Evolutionary conservation across 2,329 filamentous ascomycete genomes (phyloP).

Genomic region (Metarhizium album): DNA sequence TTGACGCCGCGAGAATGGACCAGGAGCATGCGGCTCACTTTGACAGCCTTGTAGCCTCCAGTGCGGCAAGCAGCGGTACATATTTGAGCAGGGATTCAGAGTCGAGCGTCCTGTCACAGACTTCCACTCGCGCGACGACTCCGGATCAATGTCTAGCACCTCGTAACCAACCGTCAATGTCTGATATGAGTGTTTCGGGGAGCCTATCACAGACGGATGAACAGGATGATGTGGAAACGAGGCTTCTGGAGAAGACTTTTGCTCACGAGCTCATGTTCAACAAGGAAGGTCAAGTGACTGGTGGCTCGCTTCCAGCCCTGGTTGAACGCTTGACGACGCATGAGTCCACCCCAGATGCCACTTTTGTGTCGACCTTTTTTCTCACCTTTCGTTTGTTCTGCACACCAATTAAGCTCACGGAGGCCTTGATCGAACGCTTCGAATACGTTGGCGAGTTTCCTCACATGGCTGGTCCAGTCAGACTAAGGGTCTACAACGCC

Average conservation of each 20-base stretch:
- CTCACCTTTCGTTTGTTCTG: constrained; percentile 93
- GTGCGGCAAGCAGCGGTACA: constrained; percentile 67
- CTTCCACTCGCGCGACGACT: constrained; percentile 80
- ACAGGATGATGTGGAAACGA: constrained; percentile 66
- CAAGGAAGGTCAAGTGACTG: constrained; percentile 89
- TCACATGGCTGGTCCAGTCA: constrained; percentile 65
- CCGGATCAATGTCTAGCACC: constrained; percentile 54
- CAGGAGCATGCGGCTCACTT: constrained; percentile 45
- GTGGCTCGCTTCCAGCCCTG: constrained; percentile 78
- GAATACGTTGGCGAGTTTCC: constrained; percentile 78
- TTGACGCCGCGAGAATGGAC: constrained; percentile 36
- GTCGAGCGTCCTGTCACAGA: constrained; percentile 66
- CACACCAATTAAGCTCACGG: constrained; percentile 65
- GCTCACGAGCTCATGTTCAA: constrained; percentile 88
- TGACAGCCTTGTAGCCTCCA: constrained; percentile 65
- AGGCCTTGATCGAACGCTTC: constrained; percentile 80
- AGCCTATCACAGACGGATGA: constrained; percentile 64
- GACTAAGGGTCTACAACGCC: constrained; percentile 86
- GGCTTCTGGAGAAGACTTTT: constrained; percentile 82
- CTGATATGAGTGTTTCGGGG: constrained; percentile 56
- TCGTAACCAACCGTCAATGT: constrained; percentile 50
- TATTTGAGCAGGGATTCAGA: constrained; percentile 75
- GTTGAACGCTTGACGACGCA: constrained; percentile 92
- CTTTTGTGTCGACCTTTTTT: constrained; percentile 91
- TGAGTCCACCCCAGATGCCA: constrained; percentile 81